phyloP scores from a whole-genome alignment of 495 filamentous ascomycete species.

The Penicillium chermesinum region DNA sequence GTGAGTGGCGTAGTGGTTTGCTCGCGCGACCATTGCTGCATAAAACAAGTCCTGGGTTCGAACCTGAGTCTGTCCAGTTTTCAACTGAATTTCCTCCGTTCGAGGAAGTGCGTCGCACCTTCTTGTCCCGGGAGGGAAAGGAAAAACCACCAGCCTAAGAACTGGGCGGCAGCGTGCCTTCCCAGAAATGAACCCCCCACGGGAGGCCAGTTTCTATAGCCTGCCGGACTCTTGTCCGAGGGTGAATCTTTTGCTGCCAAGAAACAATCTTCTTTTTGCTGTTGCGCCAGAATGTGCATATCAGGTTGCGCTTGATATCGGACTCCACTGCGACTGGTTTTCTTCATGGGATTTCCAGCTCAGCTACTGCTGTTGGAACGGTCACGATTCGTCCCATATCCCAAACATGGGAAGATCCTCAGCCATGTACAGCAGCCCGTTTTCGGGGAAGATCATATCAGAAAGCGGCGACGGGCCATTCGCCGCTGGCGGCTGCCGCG shows the following conservation, averaged over 20 bases:
- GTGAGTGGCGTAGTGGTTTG: not conserved
- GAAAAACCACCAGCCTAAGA: not conserved
- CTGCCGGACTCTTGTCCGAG: not conserved
- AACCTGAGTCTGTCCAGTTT: not conserved
- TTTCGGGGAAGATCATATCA: constrained; percentile 37
- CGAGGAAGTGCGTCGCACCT: not conserved
- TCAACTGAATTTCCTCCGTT: not conserved
- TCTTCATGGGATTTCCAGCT: not conserved
- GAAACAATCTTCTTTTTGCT: not conserved
- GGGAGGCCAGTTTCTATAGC: constrained; percentile 1
- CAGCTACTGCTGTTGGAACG: not conserved
- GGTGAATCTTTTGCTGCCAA: not conserved
- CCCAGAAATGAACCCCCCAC: not conserved
- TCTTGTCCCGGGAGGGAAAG: not conserved
- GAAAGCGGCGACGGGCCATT: constrained; percentile 35
- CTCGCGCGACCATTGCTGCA: not conserved
- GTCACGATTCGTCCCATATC: constrained; percentile 32
- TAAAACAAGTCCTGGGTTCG: not conserved
- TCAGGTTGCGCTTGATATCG: too few relatives aligned
- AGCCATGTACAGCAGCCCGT: constrained; percentile 38
- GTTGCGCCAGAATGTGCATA: too few relatives aligned
- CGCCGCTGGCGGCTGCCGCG: constrained; percentile 9
- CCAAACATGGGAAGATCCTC: constrained; percentile 38
- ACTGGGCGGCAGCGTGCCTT: not conserved
- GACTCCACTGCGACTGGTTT: too few relatives aligned